These are phyloP conservation scores for Spathaspora passalidarum DNA, from an alignment of 805 yeast genomes.

Conservation along the genomic window DNA sequence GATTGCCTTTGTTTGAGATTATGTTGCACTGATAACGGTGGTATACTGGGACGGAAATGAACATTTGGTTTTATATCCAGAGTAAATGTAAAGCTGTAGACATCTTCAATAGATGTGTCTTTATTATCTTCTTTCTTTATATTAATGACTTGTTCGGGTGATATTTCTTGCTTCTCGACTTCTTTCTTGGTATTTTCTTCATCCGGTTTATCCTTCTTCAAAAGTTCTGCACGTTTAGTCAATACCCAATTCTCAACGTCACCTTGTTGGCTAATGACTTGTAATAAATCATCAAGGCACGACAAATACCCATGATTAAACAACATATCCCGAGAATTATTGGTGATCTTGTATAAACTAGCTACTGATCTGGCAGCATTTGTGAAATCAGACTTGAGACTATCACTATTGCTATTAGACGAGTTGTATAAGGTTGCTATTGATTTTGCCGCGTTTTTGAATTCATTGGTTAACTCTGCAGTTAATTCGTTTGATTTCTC, in stretches of 20 bases:
- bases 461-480: slow-evolving; percentile 56
- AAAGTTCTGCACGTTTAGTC: slow-evolving; percentile 43
- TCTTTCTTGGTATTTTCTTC: background rate
- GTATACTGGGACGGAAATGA: slow-evolving; percentile 32
- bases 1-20: slow-evolving; percentile 16
- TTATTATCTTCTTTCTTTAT: background rate
- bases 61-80: slow-evolving; percentile 24
- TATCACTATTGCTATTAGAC: slow-evolving; percentile 12
- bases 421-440: slow-evolving; percentile 52
- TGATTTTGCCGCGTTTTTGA: slow-evolving; percentile 68
- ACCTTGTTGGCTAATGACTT: slow-evolving; percentile 35
- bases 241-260: slow-evolving; percentile 55
- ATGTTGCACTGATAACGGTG: slow-evolving; percentile 40
- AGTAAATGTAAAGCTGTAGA: slow-evolving; percentile 27
- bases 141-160: background rate
- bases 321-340: slow-evolving; percentile 45
- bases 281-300: slow-evolving; percentile 56
- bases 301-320: slow-evolving; percentile 59
- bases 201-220: slow-evolving; percentile 11
- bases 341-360: slow-evolving; percentile 58
- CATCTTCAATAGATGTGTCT: background rate
- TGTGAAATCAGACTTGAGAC: slow-evolving; percentile 30
- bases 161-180: background rate
- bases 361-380: slow-evolving; percentile 44
- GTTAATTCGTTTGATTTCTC: slow-evolving; percentile 31